These are phyloP conservation scores for Myriosclerotinia scirpicola DNA, from an alignment of 2,329 filamentous ascomycete species.

Conservation along the genomic window DNA sequence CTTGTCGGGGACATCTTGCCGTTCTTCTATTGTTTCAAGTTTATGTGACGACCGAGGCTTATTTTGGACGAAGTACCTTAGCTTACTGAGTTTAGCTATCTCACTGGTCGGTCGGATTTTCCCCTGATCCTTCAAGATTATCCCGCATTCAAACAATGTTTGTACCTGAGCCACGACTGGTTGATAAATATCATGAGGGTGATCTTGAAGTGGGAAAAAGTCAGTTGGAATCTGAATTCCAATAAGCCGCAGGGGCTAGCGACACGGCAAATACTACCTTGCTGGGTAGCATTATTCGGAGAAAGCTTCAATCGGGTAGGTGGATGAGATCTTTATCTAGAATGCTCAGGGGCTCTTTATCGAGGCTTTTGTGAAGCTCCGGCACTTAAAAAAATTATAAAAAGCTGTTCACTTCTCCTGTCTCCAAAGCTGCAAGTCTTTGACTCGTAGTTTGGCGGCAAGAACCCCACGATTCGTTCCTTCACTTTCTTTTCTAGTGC, in stretches of 20 bases:
- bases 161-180: neutral
- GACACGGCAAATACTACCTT: neutral
- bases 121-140: neutral
- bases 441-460: neutral
- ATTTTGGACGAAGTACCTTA: neutral
- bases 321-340: neutral
- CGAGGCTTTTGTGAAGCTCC: neutral
- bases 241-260: constrained; percentile 2
- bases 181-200: neutral
- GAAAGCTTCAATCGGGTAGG: neutral
- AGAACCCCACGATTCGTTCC: neutral
- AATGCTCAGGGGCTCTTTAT: neutral
- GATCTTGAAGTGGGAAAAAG: neutral
- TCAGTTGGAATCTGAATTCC: neutral
- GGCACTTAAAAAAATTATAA: neutral
- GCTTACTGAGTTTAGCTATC: neutral
- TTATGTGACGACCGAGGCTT: neutral
- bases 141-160: neutral
- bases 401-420: neutral
- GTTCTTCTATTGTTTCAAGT: constrained; percentile 10
- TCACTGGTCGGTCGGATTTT: neutral
- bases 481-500: neutral
- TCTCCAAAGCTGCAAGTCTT: neutral
- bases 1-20: constrained; percentile 9
- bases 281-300: neutral